These are phyloP conservation scores for Tylopilus sp. DNA, from an alignment of 768 basidiomycete species.

Conservation along the genomic window DNA sequence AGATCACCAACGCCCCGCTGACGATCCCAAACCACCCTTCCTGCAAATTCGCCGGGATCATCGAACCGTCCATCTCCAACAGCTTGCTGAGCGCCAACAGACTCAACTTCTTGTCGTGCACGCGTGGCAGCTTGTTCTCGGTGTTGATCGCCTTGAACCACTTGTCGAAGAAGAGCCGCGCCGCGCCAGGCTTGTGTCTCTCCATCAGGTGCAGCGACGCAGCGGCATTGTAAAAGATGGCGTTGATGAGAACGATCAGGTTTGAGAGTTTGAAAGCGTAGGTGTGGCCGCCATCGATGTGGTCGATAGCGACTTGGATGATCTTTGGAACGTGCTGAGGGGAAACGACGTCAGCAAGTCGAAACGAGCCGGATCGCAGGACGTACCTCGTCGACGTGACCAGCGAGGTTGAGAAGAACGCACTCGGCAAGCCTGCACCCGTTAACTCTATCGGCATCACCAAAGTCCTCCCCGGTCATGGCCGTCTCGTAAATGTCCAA, in stretches of 20 bases:
- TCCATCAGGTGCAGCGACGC: slow-evolving; percentile 78
- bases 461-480: slow-evolving; percentile 66
- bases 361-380: not conserved
- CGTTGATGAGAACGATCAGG: slow-evolving; percentile 79
- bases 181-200: slow-evolving; percentile 49
- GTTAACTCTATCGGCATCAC: slow-evolving; percentile 80
- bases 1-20: slow-evolving; percentile 63
- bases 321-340: slow-evolving; percentile 61
- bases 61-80: slow-evolving; percentile 61
- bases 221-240: slow-evolving; percentile 79
- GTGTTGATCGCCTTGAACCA: slow-evolving; percentile 77
- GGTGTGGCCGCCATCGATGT: slow-evolving; percentile 62
- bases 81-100: slow-evolving; percentile 74
- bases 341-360: not conserved
- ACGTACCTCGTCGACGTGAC: slow-evolving; percentile 74
- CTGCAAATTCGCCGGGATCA: slow-evolving; percentile 55
- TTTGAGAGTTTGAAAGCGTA: slow-evolving; percentile 67
- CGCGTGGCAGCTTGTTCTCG: slow-evolving; percentile 63
- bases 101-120: slow-evolving; percentile 87
- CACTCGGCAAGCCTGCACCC: slow-evolving; percentile 86
- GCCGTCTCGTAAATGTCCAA: slow-evolving; percentile 81
- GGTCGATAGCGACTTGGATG: slow-evolving; percentile 55
- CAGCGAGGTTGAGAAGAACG: slow-evolving; percentile 74
- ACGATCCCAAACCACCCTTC: slow-evolving; percentile 79
- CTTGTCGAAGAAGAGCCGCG: slow-evolving; percentile 75